These are phyloP conservation scores for Teratosphaeria pseudoeucalypti DNA, from an alignment of 2,329 filamentous ascomycete species.

Conservation along the genomic window DNA sequence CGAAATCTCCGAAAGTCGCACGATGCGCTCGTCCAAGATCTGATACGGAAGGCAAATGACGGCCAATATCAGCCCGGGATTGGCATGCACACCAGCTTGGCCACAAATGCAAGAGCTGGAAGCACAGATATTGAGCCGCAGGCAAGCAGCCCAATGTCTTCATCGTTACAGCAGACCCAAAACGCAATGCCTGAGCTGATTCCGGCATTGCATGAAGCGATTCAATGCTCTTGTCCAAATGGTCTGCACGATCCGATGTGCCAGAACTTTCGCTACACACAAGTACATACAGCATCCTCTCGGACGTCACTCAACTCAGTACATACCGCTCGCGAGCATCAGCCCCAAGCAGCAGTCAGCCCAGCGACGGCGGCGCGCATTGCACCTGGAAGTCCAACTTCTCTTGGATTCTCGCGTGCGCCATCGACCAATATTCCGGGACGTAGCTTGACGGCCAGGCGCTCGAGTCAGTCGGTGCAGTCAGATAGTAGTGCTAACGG, in stretches of 20 bases:
- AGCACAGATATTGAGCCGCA: neutral
- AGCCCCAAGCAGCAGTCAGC: neutral
- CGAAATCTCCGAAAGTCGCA: constrained; percentile 73
- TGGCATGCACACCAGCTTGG: neutral
- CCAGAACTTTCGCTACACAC: constrained; percentile 6
- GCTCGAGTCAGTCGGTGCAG: constrained; percentile 1
- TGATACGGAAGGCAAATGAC: constrained; percentile 12
- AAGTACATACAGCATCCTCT: neutral
- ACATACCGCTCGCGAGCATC: neutral
- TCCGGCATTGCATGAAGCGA: neutral
- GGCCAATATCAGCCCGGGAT: neutral
- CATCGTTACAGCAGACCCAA: neutral
- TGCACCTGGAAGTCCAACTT: neutral
- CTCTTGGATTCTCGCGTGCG: neutral
- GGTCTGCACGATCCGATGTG: constrained; percentile 6
- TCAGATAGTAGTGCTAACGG: neutral
- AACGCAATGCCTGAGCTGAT: neutral
- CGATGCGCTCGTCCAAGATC: constrained; percentile 51
- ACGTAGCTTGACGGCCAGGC: neutral
- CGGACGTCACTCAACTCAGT: neutral
- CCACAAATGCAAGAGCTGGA: neutral
- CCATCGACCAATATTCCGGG: constrained; percentile 4
- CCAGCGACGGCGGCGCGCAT: neutral
- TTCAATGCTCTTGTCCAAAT: constrained; percentile 2
- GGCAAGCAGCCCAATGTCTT: neutral